Evolutionary conservation across 257 asterid species (phyloP).

Genomic region (Solanum appendiculatum): DNA sequence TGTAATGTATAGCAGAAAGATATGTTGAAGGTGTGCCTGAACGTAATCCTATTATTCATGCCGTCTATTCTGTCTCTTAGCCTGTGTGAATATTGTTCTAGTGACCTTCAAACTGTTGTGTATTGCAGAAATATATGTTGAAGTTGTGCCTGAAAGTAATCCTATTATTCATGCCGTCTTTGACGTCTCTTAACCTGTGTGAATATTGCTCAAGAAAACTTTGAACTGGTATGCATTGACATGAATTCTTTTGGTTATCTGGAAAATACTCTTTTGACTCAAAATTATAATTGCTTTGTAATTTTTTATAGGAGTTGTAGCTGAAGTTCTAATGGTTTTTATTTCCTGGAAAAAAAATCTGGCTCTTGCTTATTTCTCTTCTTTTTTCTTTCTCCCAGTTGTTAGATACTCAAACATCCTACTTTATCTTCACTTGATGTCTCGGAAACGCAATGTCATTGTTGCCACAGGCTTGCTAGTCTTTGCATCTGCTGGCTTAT

Average conservation of each 20-base stretch:
- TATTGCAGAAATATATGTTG: not conserved
- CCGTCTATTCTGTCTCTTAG: not conserved
- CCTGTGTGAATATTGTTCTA: not conserved
- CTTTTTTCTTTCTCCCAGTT: not conserved
- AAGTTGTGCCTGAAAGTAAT: not conserved
- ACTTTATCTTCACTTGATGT: constrained; percentile 33
- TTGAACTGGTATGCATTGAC: no score
- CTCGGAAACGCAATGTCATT: constrained; percentile 58
- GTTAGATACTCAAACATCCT: constrained; percentile 18
- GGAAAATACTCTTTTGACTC: not conserved
- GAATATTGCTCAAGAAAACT: not conserved
- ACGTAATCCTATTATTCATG: not conserved
- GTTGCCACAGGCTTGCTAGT: constrained; percentile 75
- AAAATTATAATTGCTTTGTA: not conserved
- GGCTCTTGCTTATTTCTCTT: not conserved
- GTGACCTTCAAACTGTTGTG: not conserved
- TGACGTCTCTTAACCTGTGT: not conserved
- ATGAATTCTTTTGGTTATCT: not conserved
- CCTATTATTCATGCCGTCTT: not conserved
- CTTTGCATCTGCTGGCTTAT: constrained; percentile 79
- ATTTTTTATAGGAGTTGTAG: not conserved
- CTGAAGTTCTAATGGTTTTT: not conserved
- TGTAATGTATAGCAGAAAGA: not conserved
- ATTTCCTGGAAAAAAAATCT: not conserved
- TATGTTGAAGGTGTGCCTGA: not conserved